Base-by-base conservation (phyloP, 768 basidiomycete species). In the Fistulinella prunicolor region DNA sequence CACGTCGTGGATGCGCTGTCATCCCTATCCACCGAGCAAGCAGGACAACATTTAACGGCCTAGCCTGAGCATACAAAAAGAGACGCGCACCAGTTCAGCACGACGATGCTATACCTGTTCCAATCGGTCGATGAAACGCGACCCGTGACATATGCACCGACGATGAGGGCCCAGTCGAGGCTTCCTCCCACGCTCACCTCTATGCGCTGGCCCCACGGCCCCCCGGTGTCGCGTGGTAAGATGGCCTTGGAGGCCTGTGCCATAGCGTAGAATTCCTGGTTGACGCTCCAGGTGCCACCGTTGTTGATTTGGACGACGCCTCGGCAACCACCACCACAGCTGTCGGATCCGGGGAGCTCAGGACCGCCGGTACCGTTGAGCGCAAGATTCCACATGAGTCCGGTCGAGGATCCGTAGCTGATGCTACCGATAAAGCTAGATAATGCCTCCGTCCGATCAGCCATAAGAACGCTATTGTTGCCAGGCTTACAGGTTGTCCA, bases 201-300 rank as follows among this genome's bases (percentile, higher is more conserved):
- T 37, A 89, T 81, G 13, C 87, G 77, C 56, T 84, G 73, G 16
- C 81, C 87, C 58, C 73, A 87, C 1, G 85, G 82, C 1, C 87
- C 87, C 2, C 79, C 81, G 1, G 58, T 56, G 42, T 90, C 87
- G 40, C 80, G 79, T 0, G 87, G 87, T 19, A 85, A 70, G 44
- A 84, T 76, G 3, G 85, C 86, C 62, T 86, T 86, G 20, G 83
- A 85, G 3, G 81, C 82, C 44, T 89, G 85, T 1, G 83, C 85
- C 80, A 89, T 83, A 0, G 81, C 66, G 49, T 85, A 88, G 66
- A 83, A 89, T 66, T 89, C 87, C 63, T 89, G 83, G 62, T 90
- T 89, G 20, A 82, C 69, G 21, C 69, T 75, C 65, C 80, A 87
- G 50, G 71, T 75, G 9, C 82, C 83, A 44, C 79, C 78, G 55